Percentiles rank a stretch among this genome's conserved stretches.
Evolutionary conservation across 257 asterid genomes (phyloP).

Genomic region (Solanum paucissectum): DNA sequence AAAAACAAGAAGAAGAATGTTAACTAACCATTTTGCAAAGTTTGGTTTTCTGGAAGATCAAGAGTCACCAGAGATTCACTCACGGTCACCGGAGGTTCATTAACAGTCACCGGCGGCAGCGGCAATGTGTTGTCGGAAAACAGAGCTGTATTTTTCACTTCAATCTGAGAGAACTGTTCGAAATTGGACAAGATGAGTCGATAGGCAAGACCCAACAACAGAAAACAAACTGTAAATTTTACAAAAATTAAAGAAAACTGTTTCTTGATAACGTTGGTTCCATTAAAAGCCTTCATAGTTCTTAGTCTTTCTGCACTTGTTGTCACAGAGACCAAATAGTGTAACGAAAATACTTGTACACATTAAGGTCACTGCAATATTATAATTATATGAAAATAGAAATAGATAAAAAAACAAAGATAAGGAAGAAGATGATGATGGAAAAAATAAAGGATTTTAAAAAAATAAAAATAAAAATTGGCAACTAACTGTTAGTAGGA

Average conservation of each 20-base stretch:
- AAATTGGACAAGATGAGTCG: slow-evolving; percentile 42
- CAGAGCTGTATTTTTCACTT: slow-evolving; percentile 9
- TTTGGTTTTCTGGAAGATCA: neutral
- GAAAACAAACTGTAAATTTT: slow-evolving; percentile 38
- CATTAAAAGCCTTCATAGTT: slow-evolving; percentile 36
- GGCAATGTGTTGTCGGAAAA: slow-evolving; percentile 4
- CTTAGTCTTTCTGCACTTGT: neutral
- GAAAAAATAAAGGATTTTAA: neutral
- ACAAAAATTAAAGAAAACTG: slow-evolving; percentile 25
- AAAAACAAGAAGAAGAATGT: neutral
- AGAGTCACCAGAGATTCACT: neutral
- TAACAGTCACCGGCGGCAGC: neutral
- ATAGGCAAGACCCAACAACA: slow-evolving; percentile 46
- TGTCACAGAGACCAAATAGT: neutral
- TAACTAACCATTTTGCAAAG: slow-evolving; percentile 26
- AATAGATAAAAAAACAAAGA: neutral
- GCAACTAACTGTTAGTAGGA: neutral
- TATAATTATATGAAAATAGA: neutral
- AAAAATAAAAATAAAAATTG: neutral
- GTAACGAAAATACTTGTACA: neutral
- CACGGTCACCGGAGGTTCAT: neutral
- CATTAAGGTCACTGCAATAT: neutral
- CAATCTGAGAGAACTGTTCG: slow-evolving; percentile 25
- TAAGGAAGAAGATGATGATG: neutral
- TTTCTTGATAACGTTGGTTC: slow-evolving; percentile 9